These are phyloP conservation scores for Nakaseomyces sp. DNA, from an alignment of 1,139 yeast species.

Conservation along the genomic window DNA sequence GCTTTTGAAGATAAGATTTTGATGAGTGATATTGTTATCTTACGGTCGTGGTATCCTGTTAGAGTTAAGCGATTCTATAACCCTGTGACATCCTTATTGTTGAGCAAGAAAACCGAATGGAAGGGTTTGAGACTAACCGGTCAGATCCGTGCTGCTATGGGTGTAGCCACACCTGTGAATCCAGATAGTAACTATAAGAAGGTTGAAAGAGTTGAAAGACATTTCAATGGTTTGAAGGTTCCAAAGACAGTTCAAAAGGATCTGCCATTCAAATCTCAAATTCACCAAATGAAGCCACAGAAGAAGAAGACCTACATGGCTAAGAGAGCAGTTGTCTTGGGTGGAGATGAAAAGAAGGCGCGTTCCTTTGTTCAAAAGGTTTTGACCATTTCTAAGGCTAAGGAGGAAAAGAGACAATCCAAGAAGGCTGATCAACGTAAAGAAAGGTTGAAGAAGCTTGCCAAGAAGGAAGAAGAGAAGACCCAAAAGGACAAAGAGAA, in stretches of 20 bases:
- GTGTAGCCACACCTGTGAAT: slow-evolving; percentile 56
- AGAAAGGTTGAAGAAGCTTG: slow-evolving; percentile 64
- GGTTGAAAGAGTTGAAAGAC: slow-evolving; percentile 78
- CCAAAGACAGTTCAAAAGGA: slow-evolving; percentile 70
- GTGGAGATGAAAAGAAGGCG: slow-evolving; percentile 90
- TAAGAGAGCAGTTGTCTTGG: slow-evolving; percentile 88
- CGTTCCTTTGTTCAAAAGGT: slow-evolving; percentile 83
- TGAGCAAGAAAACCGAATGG: slow-evolving; percentile 77
- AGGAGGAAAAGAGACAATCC: slow-evolving; percentile 66
- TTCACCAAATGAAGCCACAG: slow-evolving; percentile 80
- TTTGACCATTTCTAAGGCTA: slow-evolving; percentile 73
- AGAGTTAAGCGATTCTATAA: slow-evolving; percentile 83
- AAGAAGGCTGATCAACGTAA: slow-evolving; percentile 73
- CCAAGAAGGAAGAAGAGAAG: slow-evolving; percentile 62
- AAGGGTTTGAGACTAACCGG: slow-evolving; percentile 95
- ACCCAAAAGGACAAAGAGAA: slow-evolving; percentile 71
- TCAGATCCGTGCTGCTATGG: slow-evolving; percentile 72
- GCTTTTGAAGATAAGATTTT: slow-evolving; percentile 93
- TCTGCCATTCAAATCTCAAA: slow-evolving; percentile 87
- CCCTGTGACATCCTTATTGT: slow-evolving; percentile 85
- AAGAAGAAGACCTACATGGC: slow-evolving; percentile 74
- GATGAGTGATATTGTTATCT: slow-evolving; percentile 77
- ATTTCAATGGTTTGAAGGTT: slow-evolving; percentile 77
- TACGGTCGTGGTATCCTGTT: slow-evolving; percentile 97
- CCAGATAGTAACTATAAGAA: slow-evolving; percentile 65